Evolutionary conservation across 257 asterid species (phyloP), one percentile per base, ranked within the genome.

Genomic region (Mentha longifolia): DNA sequence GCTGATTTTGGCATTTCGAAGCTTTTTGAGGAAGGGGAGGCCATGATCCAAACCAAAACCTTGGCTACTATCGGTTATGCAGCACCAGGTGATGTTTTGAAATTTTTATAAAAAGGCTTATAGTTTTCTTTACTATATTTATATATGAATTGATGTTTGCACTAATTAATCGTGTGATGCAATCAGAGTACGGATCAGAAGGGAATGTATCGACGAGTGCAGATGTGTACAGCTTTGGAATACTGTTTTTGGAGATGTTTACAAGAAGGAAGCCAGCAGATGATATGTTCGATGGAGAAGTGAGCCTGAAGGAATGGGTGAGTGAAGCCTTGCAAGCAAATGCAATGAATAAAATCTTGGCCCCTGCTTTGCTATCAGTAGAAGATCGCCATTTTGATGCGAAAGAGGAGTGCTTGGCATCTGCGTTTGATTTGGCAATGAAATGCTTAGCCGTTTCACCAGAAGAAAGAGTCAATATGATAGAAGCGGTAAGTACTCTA

Each of bases 141-240:
- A n/a, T n/a, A n/a, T n/a, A n/a, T 68, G 75, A 33, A 5, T 2
- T 1, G 0, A 2, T 11, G 28, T 7, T 61, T 71, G 2, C 42
- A n/a, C n/a, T n/a, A n/a, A n/a, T n/a, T n/a, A 71, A 25, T 1
- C 28, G 1, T 25, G 28, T 25, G 28, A 2, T 25, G 28, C 28
- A 25, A 28, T 9, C 49, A 66, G 71, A 66, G 71, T 66, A 66
- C 4, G 71, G 71, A 30, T 15, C 47, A 3, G 71, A 66, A 49
- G 71, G 71, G 12, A 66, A 16, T 30, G 71, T 66, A 5, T 66
- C 71, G 2, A 30, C 49, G 3, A 66, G 30, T 30, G 61, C 45
- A 0, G 71, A 66, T n/a, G 71, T 66, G 0, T 66, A 66, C 16
- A 66, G 71, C 10, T 66, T n/a, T 20, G 71, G 71, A n/a, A n/a